phyloP scores from a whole-genome alignment of 768 basidiomycete species.

The Tylopilus sp. region DNA sequence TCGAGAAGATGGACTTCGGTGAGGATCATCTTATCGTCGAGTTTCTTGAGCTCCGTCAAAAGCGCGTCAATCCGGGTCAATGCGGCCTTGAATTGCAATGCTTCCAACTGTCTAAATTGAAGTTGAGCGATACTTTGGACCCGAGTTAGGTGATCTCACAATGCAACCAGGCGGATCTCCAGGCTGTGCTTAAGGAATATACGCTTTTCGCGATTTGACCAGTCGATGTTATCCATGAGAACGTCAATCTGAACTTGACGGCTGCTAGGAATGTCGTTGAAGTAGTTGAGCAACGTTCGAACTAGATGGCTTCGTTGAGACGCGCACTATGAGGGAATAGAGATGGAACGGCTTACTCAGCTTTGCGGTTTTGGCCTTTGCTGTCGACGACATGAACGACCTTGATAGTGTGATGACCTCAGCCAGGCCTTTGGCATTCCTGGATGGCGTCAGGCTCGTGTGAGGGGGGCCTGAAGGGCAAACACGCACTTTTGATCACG shows the following conservation, averaged over 20 bases:
- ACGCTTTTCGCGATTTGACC: conserved; percentile 89
- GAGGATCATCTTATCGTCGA: conserved; percentile 97
- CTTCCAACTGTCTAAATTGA: conserved; percentile 61
- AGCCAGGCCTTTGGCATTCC: conserved; percentile 82
- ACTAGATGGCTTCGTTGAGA: conserved; percentile 43
- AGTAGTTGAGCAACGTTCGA: conserved; percentile 90
- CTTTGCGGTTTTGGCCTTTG: conserved; percentile 96
- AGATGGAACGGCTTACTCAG: conserved; percentile 52
- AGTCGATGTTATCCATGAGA: conserved; percentile 86
- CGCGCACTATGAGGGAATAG: not conserved
- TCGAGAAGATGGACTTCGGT: conserved; percentile 96
- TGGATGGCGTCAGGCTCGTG: conserved; percentile 29
- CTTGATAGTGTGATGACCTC: conserved; percentile 82
- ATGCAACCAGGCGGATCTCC: conserved; percentile 79
- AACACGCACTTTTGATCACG: conserved; percentile 72
- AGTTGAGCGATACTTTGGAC: conserved; percentile 2
- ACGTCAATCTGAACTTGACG: conserved; percentile 76
- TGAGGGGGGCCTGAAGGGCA: not conserved
- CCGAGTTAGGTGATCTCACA: conserved; percentile 41
- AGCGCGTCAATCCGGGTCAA: conserved; percentile 79
- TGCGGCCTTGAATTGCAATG: conserved; percentile 72
- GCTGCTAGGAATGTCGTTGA: conserved; percentile 73
- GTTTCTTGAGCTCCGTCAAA: conserved; percentile 85
- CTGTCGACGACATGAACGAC: conserved; percentile 88
- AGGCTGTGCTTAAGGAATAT: conserved; percentile 95